Conservation (phyloP, 2,329 filamentous ascomycete genomes). For the Fusarium nisikadoi region DNA sequence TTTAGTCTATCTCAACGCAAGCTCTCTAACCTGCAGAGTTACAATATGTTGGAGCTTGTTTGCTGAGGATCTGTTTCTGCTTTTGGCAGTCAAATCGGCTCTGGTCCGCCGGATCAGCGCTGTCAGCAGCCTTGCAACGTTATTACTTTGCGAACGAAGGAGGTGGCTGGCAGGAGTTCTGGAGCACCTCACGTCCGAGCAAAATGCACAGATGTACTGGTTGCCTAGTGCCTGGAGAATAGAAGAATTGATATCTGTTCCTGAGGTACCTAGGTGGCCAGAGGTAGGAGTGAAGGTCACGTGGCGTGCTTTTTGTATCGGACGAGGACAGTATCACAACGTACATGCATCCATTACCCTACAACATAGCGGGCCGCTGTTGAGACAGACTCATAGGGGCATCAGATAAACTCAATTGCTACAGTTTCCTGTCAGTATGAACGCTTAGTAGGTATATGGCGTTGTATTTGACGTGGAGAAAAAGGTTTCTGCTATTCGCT, state of each 20-base stretch:
- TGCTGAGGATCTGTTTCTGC: slow-evolving; percentile 29
- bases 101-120: slow-evolving; percentile 25
- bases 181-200: neutral
- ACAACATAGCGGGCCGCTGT: neutral
- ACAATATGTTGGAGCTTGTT: slow-evolving; percentile 4
- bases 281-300: slow-evolving; percentile 8
- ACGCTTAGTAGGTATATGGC: neutral
- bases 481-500: neutral
- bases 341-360: neutral
- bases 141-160: slow-evolving; percentile 4
- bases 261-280: neutral
- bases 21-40: slow-evolving; percentile 30
- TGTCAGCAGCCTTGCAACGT: neutral
- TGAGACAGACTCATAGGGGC: neutral
- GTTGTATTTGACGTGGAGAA: neutral
- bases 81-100: slow-evolving; percentile 21
- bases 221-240: neutral
- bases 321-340: neutral
- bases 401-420: neutral
- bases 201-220: neutral
- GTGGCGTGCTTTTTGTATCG: neutral
- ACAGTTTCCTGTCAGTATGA: neutral
- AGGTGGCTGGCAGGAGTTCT: slow-evolving; percentile 3
- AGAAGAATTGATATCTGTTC: neutral
- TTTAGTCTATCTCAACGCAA: slow-evolving; percentile 13